These are phyloP conservation scores for Suillus bovinus DNA, from an alignment of 768 basidiomycete species.

Conservation along the genomic window DNA sequence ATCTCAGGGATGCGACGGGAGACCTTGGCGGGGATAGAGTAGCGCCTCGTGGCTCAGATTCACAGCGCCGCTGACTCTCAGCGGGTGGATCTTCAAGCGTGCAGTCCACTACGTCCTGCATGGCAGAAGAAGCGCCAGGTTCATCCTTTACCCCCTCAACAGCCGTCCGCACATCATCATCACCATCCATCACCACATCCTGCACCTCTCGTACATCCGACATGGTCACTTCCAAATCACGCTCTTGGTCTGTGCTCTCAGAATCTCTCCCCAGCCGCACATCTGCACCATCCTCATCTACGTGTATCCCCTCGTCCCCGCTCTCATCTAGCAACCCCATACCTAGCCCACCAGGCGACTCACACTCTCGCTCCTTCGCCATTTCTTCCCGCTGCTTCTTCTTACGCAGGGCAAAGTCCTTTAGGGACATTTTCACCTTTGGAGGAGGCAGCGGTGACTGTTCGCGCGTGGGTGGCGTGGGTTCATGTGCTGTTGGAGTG, in stretches of 20 bases:
- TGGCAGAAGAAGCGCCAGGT: neutral
- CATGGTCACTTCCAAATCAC: neutral
- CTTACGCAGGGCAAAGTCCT: constrained; percentile 58
- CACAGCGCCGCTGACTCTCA: neutral
- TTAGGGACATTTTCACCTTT: constrained; percentile 57
- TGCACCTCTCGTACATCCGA: constrained; percentile 5
- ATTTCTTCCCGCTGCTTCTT: constrained; percentile 50
- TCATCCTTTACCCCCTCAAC: constrained; percentile 1
- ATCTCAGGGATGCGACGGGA: neutral
- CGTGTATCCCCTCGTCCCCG: constrained; percentile 5
- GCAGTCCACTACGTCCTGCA: neutral
- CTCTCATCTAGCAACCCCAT: neutral
- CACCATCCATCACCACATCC: constrained; percentile 16
- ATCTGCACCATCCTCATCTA: constrained; percentile 17
- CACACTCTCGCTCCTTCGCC: constrained; percentile 18
- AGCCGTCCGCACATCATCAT: constrained; percentile 8
- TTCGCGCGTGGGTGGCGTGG: constrained; percentile 13
- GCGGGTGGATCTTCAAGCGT: neutral
- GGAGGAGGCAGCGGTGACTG: constrained; percentile 39
- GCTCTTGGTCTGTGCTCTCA: neutral
- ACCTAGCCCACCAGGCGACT: constrained; percentile 8
- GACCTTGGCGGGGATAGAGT: neutral
- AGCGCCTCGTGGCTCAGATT: neutral
- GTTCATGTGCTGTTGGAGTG: constrained; percentile 12
- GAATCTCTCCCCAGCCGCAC: neutral